phyloP scores from a whole-genome alignment of 495 filamentous ascomycete genomes.

The Neurospora sp. region DNA sequence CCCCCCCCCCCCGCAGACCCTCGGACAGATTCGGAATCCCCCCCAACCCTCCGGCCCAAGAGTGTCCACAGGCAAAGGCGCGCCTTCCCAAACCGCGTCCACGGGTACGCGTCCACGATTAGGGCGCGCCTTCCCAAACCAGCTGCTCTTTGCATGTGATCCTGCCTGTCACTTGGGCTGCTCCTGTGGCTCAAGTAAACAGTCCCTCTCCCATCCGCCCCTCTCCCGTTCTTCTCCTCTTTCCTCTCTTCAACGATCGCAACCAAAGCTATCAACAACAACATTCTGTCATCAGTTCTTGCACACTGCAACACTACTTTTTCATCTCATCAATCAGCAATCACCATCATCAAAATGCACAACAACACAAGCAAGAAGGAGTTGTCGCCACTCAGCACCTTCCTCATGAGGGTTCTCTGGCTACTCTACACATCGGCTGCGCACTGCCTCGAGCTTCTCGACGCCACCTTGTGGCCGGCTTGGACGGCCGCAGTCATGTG shows the following conservation, averaged over 20 bases:
- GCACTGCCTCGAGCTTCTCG: not conserved
- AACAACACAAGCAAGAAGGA: not conserved
- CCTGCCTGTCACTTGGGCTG: not conserved
- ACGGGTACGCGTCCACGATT: too few relatives aligned
- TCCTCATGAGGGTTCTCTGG: not conserved
- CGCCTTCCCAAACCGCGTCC: not conserved
- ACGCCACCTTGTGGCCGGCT: not conserved
- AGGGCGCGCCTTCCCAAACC: not conserved
- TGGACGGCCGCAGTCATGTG: not conserved
- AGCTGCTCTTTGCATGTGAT: not conserved
- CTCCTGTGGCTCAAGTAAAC: not conserved
- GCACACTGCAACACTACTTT: not conserved
- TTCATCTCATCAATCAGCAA: not conserved
- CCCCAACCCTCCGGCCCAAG: not conserved
- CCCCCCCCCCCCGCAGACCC: not conserved
- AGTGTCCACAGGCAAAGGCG: not conserved
- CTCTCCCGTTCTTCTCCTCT: not conserved
- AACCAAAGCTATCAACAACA: not conserved
- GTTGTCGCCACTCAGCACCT: not conserved
- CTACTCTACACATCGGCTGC: not conserved
- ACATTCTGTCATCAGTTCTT: not conserved
- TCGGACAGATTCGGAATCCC: not conserved
- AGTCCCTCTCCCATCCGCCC: not conserved
- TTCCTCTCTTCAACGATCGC: not conserved
- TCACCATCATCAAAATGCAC: not conserved